phyloP scores from a whole-genome alignment of 345 rosid genomes.

The Microthlaspi erraticum region DNA sequence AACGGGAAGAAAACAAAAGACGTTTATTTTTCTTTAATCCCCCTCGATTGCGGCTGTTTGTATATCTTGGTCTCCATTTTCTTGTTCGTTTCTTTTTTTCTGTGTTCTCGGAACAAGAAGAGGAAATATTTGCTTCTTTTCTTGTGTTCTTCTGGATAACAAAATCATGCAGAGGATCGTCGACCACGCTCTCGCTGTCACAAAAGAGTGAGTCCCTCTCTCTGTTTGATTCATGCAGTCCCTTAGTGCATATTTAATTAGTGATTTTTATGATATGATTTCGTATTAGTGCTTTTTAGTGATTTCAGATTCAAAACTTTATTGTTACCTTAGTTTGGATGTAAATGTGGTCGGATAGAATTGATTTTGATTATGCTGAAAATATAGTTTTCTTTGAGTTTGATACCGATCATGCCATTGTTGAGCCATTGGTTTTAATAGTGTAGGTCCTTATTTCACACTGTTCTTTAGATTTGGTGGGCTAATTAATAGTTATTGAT shows the following conservation, averaged over 20 bases:
- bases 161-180: constrained; percentile 74
- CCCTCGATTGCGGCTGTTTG: constrained; percentile 6
- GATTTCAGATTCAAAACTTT: neutral
- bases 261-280: neutral
- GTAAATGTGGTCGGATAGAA: neutral
- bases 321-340: constrained; percentile 2
- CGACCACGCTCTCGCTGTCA: constrained; percentile 77
- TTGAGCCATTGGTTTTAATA: neutral
- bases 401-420: neutral
- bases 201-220: constrained; percentile 76
- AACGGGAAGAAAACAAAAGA: too few relatives aligned
- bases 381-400: neutral
- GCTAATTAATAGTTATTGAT: neutral
- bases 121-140: neutral
- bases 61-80: constrained; percentile 1
- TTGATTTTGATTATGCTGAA: constrained; percentile 11
- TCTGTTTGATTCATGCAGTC: constrained; percentile 17
- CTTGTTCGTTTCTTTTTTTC: neutral
- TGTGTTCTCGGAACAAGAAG: neutral
- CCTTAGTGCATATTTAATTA: neutral
- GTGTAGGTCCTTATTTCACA: neutral
- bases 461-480: neutral
- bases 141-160: constrained; percentile 2
- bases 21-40: neutral
- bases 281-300: constrained; percentile 7